These are phyloP conservation scores for Tillandsia fasciculata DNA, from an alignment of 176 grass and related monocot genomes.

Conservation along the genomic window DNA sequence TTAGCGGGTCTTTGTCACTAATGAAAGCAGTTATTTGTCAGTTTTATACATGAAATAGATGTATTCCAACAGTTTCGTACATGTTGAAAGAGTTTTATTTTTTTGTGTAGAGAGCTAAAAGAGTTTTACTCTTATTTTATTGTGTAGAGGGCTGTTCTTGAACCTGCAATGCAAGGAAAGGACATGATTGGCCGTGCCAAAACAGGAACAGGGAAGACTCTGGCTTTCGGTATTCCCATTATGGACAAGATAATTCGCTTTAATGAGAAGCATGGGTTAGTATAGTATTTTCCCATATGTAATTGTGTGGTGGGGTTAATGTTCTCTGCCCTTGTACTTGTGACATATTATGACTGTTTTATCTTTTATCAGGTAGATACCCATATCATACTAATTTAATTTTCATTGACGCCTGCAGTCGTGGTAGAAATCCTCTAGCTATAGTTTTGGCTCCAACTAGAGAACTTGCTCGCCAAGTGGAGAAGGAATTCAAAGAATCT, in stretches of 20 bases:
- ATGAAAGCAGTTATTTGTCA: too few species aligned
- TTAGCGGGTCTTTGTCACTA: too few species aligned
- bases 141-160: conserved; percentile 78
- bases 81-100: background rate
- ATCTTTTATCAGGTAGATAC: conserved; percentile 9
- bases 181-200: conserved; percentile 90
- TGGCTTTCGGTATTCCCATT: conserved; percentile 98
- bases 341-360: conserved; percentile 28
- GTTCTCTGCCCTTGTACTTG: conserved; percentile 4
- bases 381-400: background rate
- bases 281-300: conserved; percentile 14
- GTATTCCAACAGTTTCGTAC: too few species aligned
- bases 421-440: conserved; percentile 69
- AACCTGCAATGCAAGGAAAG: conserved; percentile 92
- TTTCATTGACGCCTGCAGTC: conserved; percentile 28
- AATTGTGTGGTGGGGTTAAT: background rate
- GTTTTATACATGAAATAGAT: too few species aligned
- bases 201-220: conserved; percentile 89
- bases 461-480: conserved; percentile 91
- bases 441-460: conserved; percentile 87
- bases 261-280: conserved; percentile 84
- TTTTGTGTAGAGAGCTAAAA: background rate
- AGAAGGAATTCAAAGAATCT: conserved; percentile 96
- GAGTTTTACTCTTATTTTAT: conserved; percentile 10
- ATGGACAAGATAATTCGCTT: conserved; percentile 70